Conservation (phyloP, 1,284 basidiomycete genomes). For the Ceratobasidium sp. region DNA sequence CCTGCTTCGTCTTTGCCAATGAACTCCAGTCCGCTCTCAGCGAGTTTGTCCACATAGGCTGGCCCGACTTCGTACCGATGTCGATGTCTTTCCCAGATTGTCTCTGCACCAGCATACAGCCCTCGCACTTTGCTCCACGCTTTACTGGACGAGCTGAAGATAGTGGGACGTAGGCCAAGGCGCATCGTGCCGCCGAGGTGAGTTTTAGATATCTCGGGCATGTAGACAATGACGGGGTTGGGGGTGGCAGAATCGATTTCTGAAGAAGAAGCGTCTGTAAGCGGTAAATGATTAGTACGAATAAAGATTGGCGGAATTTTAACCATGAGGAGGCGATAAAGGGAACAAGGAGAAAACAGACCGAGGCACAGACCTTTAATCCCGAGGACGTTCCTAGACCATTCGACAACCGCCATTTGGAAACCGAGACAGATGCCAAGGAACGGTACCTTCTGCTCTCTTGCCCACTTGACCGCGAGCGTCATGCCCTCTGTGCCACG, state of each 20-base stretch:
- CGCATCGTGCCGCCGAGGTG: constrained; percentile 99
- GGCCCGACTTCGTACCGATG: constrained; percentile 99
- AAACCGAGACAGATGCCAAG: constrained; percentile 98
- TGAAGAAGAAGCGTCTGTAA: constrained; percentile 84
- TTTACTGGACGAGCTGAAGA: constrained; percentile 77
- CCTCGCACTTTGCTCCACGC: constrained; percentile 75
- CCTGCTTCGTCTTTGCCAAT: constrained; percentile 95
- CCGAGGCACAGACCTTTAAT: constrained; percentile 64
- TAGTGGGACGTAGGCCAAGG: constrained; percentile 91
- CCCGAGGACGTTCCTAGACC: constrained; percentile 87
- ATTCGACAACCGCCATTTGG: constrained; percentile 97
- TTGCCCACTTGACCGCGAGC: constrained; percentile 94
- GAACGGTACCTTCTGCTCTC: constrained; percentile 95
- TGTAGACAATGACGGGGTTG: constrained; percentile 91
- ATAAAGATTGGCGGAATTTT: no score
- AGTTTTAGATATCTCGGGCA: constrained; percentile 98
- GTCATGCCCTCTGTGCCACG: constrained; percentile 99
- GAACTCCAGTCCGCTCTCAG: constrained; percentile 81
- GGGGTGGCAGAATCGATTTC: constrained; percentile 74
- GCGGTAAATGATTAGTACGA: not conserved
- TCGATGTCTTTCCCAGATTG: constrained; percentile 96
- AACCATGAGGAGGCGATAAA: constrained; percentile 29
- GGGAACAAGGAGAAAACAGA: not conserved
- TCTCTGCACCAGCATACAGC: constrained; percentile 86
- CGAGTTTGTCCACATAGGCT: constrained; percentile 78